Conservation (phyloP, 2,329 filamentous ascomycete species). For the Fusarium torreyae region DNA sequence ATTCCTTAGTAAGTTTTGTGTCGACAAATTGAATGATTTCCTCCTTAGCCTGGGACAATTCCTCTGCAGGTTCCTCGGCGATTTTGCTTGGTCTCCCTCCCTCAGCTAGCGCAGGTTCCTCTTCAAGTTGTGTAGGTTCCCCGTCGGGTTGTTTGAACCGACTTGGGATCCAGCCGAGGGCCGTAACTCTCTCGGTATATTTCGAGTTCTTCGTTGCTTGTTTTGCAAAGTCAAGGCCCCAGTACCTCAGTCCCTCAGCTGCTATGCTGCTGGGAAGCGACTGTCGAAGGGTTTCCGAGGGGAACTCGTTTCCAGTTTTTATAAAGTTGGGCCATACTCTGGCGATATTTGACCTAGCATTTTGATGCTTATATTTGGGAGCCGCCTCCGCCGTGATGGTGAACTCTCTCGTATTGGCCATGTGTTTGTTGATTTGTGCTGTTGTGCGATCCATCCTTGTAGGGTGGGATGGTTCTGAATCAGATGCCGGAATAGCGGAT, state of each 20-base stretch:
- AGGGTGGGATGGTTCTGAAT: constrained; percentile 50
- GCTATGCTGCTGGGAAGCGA: constrained; percentile 59
- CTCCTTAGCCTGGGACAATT: too few relatives aligned
- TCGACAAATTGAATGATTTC: too few relatives aligned
- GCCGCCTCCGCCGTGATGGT: constrained; percentile 59
- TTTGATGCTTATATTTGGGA: constrained; percentile 58
- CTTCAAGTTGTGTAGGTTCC: too few relatives aligned
- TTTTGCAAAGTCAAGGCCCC: constrained; percentile 54
- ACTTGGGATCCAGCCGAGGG: constrained; percentile 38
- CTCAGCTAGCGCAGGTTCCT: background rate
- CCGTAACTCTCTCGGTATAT: constrained; percentile 31
- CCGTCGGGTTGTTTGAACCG: constrained; percentile 11
- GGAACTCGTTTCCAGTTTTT: constrained; percentile 54
- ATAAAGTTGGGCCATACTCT: constrained; percentile 60
- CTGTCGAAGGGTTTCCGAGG: constrained; percentile 56
- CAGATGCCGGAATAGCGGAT: constrained; percentile 58
- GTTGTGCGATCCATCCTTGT: constrained; percentile 7
- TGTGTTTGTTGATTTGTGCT: constrained; percentile 8
- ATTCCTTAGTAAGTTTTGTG: background rate
- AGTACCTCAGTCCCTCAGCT: constrained; percentile 60
- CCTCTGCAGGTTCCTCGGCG: too few relatives aligned
- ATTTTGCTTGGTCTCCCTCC: background rate
- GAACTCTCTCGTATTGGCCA: constrained; percentile 53
- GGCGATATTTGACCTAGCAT: constrained; percentile 55
- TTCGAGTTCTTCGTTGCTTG: constrained; percentile 20